phyloP scores from a whole-genome alignment of 306 rosid genomes.

The Casuarina cunninghamiana region DNA sequence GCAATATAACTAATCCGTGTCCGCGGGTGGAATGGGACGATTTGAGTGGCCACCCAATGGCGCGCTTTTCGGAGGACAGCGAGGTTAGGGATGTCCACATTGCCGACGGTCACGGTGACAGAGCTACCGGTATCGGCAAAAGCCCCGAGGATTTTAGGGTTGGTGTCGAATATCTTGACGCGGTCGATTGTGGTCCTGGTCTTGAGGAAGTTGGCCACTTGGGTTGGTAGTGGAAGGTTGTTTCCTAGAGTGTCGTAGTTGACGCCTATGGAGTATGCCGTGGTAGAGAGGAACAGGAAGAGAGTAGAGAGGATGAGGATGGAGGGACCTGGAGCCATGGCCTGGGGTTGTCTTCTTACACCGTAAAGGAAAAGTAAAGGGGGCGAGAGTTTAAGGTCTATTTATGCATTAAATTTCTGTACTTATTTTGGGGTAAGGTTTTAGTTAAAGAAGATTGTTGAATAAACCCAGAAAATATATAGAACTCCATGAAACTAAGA shows the following conservation, averaged over 20 bases:
- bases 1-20: slow-evolving; percentile 66
- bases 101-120: slow-evolving; percentile 70
- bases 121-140: slow-evolving; percentile 69
- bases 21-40: slow-evolving; percentile 59
- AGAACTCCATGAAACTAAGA: too few relatives aligned
- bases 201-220: slow-evolving; percentile 65
- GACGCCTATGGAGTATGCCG: slow-evolving; percentile 61
- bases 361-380: too few relatives aligned
- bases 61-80: slow-evolving; percentile 33
- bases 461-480: too few relatives aligned
- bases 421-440: too few relatives aligned
- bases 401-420: not conserved
- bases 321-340: not conserved
- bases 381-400: not conserved
- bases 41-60: slow-evolving; percentile 49
- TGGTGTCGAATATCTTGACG: slow-evolving; percentile 76
- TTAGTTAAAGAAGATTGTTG: too few relatives aligned
- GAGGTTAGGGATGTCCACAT: slow-evolving; percentile 61
- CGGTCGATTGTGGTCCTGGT: slow-evolving; percentile 60
- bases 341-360: too few relatives aligned
- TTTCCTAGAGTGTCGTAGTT: slow-evolving; percentile 84
- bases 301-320: slow-evolving; percentile 30
- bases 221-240: slow-evolving; percentile 64
- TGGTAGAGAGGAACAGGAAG: slow-evolving; percentile 36
- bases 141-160: slow-evolving; percentile 73